These are phyloP conservation scores for Breynia disticha DNA, from an alignment of 441 rosid species.

Conservation along the genomic window DNA sequence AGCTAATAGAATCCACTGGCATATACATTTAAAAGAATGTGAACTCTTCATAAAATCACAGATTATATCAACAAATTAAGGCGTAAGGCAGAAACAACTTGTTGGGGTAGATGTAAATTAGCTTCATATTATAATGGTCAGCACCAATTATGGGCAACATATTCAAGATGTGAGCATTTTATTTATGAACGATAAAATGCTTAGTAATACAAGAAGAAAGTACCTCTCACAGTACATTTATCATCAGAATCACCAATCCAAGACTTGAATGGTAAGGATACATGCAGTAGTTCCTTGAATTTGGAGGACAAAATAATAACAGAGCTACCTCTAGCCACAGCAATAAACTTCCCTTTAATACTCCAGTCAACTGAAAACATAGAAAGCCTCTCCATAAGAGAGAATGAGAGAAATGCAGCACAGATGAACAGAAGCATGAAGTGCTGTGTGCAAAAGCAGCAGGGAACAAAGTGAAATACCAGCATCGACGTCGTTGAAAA, in stretches of 20 bases:
- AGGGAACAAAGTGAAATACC: conserved; percentile 50
- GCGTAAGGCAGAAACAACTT: too few relatives aligned
- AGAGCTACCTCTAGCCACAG: conserved; percentile 46
- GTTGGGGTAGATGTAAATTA: too few relatives aligned
- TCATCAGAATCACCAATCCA: conserved; percentile 46
- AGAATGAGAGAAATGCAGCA: not conserved
- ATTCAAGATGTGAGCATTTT: not conserved
- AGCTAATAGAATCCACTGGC: conserved; percentile 87
- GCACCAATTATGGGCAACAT: not conserved
- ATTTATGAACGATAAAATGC: conserved; percentile 3
- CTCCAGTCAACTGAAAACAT: conserved; percentile 71
- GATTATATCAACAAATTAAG: not conserved
- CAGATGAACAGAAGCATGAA: not conserved
- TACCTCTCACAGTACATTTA: conserved; percentile 55
- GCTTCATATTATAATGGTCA: too few relatives aligned
- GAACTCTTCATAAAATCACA: conserved; percentile 12
- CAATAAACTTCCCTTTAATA: conserved; percentile 55
- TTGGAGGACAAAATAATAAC: conserved; percentile 60
- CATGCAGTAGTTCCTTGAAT: conserved; percentile 43
- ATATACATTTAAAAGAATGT: conserved; percentile 20
- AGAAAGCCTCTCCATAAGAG: not conserved
- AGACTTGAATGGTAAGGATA: conserved; percentile 45
- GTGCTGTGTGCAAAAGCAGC: too few relatives aligned
- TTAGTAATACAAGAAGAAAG: conserved; percentile 4
- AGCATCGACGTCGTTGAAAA: conserved; percentile 70